A percentile compares a stretch with the other conserved stretches of the same genome.
Conservation (phyloP, 2,329 filamentous ascomycete species). For the Pestalotiopsis fici region DNA sequence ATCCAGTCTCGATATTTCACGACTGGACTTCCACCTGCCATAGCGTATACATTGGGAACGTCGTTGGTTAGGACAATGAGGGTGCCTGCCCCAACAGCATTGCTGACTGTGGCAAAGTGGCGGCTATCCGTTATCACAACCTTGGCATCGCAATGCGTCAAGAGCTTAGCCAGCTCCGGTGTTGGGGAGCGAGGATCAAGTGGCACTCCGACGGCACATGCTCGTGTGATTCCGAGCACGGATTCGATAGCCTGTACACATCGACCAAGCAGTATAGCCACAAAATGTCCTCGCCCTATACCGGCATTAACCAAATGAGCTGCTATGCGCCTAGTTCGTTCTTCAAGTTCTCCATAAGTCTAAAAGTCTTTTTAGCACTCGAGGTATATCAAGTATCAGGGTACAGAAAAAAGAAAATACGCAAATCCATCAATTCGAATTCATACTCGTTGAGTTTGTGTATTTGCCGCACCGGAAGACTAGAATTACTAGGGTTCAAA, state of each 20-base stretch:
- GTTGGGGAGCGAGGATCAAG: background rate
- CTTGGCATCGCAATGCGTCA: background rate
- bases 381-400: no score
- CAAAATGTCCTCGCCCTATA: background rate
- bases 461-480: no score
- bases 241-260: background rate
- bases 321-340: background rate
- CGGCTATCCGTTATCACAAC: background rate
- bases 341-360: background rate
- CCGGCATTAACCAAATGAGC: background rate
- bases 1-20: constrained; percentile 1
- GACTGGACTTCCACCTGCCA: background rate
- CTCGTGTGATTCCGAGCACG: background rate
- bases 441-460: no score
- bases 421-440: no score
- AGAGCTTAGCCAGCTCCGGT: background rate
- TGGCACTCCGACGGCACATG: background rate
- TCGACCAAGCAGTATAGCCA: background rate
- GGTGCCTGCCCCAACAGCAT: background rate
- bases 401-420: background rate
- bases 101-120: background rate
- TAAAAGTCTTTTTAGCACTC: background rate
- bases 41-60: background rate
- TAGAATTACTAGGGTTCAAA: no score
- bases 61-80: background rate